Conservation (phyloP, 83 land plant species). For the Picea abies region DNA sequence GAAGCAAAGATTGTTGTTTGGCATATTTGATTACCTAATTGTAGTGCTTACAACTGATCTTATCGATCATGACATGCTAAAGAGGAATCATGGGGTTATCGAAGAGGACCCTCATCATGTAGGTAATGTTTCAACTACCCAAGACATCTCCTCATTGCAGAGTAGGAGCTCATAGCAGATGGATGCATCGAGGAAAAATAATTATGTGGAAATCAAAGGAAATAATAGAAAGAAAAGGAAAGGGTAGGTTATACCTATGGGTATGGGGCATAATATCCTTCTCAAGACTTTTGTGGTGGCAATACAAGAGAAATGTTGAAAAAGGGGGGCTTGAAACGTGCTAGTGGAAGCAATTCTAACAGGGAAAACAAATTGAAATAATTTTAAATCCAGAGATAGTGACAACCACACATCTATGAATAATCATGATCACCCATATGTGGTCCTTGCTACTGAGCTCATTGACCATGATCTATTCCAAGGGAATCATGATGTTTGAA, state of each 20-base stretch:
- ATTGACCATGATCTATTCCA: slow-evolving; percentile 11
- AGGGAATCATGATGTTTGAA: slow-evolving; percentile 13
- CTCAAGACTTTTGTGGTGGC: not conserved
- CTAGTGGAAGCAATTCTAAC: slow-evolving; percentile 57
- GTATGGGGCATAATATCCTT: not conserved
- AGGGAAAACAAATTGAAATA: slow-evolving; percentile 23
- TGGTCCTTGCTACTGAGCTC: slow-evolving; percentile 14
- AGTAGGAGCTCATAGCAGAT: not conserved
- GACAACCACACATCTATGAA: slow-evolving; percentile 28
- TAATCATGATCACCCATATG: slow-evolving; percentile 25
- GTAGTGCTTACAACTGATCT: not conserved
- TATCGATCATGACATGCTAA: not conserved
- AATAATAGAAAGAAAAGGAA: slow-evolving; percentile 5
- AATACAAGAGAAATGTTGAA: not conserved
- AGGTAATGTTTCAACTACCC: slow-evolving; percentile 3
- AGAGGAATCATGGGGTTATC: not conserved
- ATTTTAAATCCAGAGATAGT: slow-evolving; percentile 31
- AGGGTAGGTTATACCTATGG: not conserved
- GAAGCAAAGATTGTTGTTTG: not conserved
- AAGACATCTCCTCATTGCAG: slow-evolving; percentile 13
- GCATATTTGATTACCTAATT: not conserved
- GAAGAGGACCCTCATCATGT: not conserved
- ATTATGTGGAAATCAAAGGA: not conserved
- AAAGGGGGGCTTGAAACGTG: slow-evolving; percentile 5
- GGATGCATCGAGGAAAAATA: not conserved